A percentile compares a stretch with the other conserved stretches of the same genome.
Conservation (phyloP, 352 stramenopile genomes). For the Phytophthora ohioensis region DNA sequence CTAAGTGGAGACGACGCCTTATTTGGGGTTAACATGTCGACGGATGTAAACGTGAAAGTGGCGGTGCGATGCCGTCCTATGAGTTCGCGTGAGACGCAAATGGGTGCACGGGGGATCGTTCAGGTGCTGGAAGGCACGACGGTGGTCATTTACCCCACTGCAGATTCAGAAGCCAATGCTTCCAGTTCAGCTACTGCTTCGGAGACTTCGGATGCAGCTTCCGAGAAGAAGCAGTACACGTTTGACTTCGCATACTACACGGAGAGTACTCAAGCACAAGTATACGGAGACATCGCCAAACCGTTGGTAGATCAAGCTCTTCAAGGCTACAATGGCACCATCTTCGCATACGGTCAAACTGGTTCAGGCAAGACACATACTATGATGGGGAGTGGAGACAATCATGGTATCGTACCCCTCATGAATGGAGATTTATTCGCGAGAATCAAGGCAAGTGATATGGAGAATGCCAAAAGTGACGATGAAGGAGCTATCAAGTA, state of each 20-base stretch:
- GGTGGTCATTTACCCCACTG: conserved; percentile 56
- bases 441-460: conserved; percentile 45
- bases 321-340: conserved; percentile 85
- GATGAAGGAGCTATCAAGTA: conserved; percentile 70
- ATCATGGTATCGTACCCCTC: conserved; percentile 89
- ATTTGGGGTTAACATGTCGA: conserved; percentile 49
- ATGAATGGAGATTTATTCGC: conserved; percentile 91
- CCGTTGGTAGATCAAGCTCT: conserved; percentile 83
- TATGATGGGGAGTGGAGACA: conserved; percentile 82
- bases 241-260: conserved; percentile 88
- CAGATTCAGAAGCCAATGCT: conserved; percentile 26
- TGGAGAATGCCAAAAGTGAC: conserved; percentile 22
- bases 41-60: conserved; percentile 91
- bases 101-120: conserved; percentile 61
- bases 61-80: conserved; percentile 91
- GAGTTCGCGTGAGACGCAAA: conserved; percentile 78
- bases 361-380: conserved; percentile 90
- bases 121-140: conserved; percentile 66
- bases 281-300: conserved; percentile 82
- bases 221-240: conserved; percentile 70
- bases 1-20: conserved; percentile 10
- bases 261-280: conserved; percentile 76
- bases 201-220: conserved; percentile 16
- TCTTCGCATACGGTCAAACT: conserved; percentile 82
- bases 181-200: conserved; percentile 9